These are phyloP conservation scores for Lactuca sativa DNA, from an alignment of 129 eudicot species.

Conservation along the genomic window DNA sequence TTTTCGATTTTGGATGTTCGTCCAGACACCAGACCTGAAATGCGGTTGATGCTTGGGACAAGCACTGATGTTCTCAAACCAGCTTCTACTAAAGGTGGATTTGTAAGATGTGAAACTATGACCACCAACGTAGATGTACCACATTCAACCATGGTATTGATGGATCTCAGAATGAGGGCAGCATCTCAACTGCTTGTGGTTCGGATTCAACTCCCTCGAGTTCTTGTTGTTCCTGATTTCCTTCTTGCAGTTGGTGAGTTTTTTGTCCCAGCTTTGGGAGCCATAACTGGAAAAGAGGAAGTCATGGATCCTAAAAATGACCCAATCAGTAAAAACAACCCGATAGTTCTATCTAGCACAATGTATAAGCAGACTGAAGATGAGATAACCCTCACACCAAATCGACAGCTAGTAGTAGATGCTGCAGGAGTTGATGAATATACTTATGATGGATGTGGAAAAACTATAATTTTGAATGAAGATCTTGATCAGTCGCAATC, in stretches of 20 bases:
- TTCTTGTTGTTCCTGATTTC: constrained; percentile 95
- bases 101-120: constrained; percentile 39
- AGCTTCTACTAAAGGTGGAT: constrained; percentile 39
- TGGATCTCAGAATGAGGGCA: constrained; percentile 84
- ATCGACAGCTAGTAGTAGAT: constrained; percentile 75
- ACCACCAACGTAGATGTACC: constrained; percentile 46
- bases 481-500: constrained; percentile 50
- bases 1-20: constrained; percentile 81
- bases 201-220: constrained; percentile 86
- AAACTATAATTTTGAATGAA: constrained; percentile 55
- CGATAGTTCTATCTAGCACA: constrained; percentile 55
- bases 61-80: constrained; percentile 65
- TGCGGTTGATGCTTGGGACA: constrained; percentile 97
- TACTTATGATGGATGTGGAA: constrained; percentile 90
- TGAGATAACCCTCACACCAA: constrained; percentile 63
- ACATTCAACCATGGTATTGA: constrained; percentile 78
- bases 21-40: constrained; percentile 82
- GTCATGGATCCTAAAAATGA: constrained; percentile 92
- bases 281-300: constrained; percentile 92
- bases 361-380: constrained; percentile 76
- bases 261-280: constrained; percentile 88
- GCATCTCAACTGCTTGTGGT: constrained; percentile 79
- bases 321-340: constrained; percentile 60
- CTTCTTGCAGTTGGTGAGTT: constrained; percentile 90
- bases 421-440: constrained; percentile 76